Evolutionary conservation across 2,329 filamentous ascomycete species (phyloP).

Genomic region (Phyllosticta citrichinensis): DNA sequence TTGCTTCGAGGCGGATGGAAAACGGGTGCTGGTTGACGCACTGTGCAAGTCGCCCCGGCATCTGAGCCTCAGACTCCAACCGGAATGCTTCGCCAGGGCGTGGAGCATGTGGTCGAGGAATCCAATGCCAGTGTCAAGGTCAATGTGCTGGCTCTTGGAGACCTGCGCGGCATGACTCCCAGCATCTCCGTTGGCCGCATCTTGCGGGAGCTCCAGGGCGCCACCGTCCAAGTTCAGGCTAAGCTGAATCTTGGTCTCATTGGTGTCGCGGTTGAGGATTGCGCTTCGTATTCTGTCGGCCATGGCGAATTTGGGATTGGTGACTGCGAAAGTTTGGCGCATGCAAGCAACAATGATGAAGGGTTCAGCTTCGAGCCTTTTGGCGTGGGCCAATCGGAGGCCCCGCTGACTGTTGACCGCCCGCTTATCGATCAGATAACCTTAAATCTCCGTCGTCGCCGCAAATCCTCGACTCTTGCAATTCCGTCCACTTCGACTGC

Average conservation of each 20-base stretch:
- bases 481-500: slow-evolving; percentile 9
- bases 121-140: slow-evolving; percentile 79
- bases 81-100: slow-evolving; percentile 87
- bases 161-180: slow-evolving; percentile 73
- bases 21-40: slow-evolving; percentile 35
- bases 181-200: slow-evolving; percentile 20
- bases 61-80: slow-evolving; percentile 77
- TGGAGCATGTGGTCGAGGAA: slow-evolving; percentile 99
- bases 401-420: background rate
- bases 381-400: background rate
- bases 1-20: background rate
- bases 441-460: slow-evolving; percentile 13
- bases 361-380: background rate
- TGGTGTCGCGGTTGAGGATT: slow-evolving; percentile 78
- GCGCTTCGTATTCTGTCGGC: slow-evolving; percentile 51
- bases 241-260: slow-evolving; percentile 94
- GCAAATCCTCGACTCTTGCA: slow-evolving; percentile 16
- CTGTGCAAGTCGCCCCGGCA: slow-evolving; percentile 88
- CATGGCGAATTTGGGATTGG: slow-evolving; percentile 7
- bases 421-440: slow-evolving; percentile 12
- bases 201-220: slow-evolving; percentile 27
- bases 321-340: background rate
- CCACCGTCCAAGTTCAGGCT: slow-evolving; percentile 91
- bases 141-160: slow-evolving; percentile 76
- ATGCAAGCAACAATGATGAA: background rate